These are phyloP conservation scores for Mycena amicta DNA, from an alignment of 768 basidiomycete genomes.

Conservation along the genomic window DNA sequence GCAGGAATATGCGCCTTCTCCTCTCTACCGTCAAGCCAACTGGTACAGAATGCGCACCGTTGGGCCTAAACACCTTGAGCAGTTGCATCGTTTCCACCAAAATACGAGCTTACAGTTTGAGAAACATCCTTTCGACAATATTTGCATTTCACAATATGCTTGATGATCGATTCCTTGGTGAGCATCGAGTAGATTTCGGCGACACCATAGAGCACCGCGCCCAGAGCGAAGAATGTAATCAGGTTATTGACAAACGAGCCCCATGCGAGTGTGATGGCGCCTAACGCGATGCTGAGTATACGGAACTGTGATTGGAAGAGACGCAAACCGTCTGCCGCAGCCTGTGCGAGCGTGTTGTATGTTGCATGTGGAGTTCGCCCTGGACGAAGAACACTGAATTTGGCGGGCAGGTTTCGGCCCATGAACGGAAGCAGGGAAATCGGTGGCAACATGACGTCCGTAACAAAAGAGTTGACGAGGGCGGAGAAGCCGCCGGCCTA, in stretches of 20 bases:
- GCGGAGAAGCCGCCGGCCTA: slow-evolving; percentile 42
- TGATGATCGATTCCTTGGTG: slow-evolving; percentile 45
- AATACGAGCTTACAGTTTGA: slow-evolving; percentile 35
- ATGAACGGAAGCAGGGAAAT: slow-evolving; percentile 46
- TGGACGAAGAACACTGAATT: slow-evolving; percentile 40
- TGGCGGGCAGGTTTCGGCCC: slow-evolving; percentile 44
- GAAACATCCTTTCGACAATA: slow-evolving; percentile 48
- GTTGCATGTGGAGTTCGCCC: slow-evolving; percentile 31
- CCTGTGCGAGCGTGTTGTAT: slow-evolving; percentile 48
- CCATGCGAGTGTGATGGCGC: slow-evolving; percentile 41
- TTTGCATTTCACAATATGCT: slow-evolving; percentile 38
- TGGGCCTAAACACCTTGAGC: slow-evolving; percentile 30
- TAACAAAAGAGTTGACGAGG: slow-evolving; percentile 44
- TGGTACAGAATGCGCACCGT: slow-evolving; percentile 44
- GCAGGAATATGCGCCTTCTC: slow-evolving; percentile 27
- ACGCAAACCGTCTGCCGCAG: slow-evolving; percentile 42
- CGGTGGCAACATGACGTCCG: slow-evolving; percentile 43
- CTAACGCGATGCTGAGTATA: too few relatives aligned
- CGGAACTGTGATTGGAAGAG: too few relatives aligned
- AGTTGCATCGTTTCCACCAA: not conserved
- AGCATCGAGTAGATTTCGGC: slow-evolving; percentile 39
- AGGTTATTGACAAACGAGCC: slow-evolving; percentile 42
- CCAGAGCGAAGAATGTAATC: slow-evolving; percentile 42
- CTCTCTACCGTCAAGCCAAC: slow-evolving; percentile 46
- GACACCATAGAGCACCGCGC: slow-evolving; percentile 38